Conservation (phyloP, 305 asterid species). For the Fraxinus sp. region DNA sequence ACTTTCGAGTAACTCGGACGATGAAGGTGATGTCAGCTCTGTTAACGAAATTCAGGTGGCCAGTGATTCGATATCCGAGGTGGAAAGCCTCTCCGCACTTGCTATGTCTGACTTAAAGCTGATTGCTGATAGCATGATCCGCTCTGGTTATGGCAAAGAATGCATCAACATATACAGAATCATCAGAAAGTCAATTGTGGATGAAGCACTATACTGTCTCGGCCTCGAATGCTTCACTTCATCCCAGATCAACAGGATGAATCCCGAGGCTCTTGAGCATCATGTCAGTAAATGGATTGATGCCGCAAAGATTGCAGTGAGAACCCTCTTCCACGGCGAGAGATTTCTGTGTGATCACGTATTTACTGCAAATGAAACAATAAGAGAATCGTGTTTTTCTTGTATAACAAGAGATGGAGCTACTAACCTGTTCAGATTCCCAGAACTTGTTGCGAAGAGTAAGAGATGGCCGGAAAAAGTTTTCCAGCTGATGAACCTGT, state of each 20-base stretch:
- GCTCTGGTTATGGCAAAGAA: slow-evolving; percentile 59
- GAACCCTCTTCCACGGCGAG: slow-evolving; percentile 52
- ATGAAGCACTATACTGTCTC: slow-evolving; percentile 46
- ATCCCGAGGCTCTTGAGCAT: slow-evolving; percentile 34
- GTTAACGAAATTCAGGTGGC: slow-evolving; percentile 23
- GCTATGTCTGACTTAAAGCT: slow-evolving; percentile 51
- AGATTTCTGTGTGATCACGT: slow-evolving; percentile 52
- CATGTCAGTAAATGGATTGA: slow-evolving; percentile 45
- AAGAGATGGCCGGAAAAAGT: slow-evolving; percentile 49
- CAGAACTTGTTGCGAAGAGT: slow-evolving; percentile 46
- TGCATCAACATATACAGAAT: slow-evolving; percentile 47
- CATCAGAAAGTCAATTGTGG: slow-evolving; percentile 43
- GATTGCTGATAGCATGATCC: slow-evolving; percentile 66
- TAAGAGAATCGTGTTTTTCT: slow-evolving; percentile 52
- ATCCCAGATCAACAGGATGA: slow-evolving; percentile 45
- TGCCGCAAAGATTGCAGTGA: slow-evolving; percentile 42
- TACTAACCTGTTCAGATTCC: slow-evolving; percentile 47
- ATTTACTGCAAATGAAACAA: slow-evolving; percentile 42
- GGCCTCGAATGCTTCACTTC: slow-evolving; percentile 39
- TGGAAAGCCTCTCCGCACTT: slow-evolving; percentile 29
- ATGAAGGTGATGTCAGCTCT: slow-evolving; percentile 28
- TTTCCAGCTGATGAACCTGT: slow-evolving; percentile 40
- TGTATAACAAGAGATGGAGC: slow-evolving; percentile 47
- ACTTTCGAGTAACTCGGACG: slow-evolving; percentile 36
- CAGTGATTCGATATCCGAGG: slow-evolving; percentile 30